Evolutionary conservation across 176 grass and related monocot genomes (phyloP).

Genomic region (Oryza meridionalis): DNA sequence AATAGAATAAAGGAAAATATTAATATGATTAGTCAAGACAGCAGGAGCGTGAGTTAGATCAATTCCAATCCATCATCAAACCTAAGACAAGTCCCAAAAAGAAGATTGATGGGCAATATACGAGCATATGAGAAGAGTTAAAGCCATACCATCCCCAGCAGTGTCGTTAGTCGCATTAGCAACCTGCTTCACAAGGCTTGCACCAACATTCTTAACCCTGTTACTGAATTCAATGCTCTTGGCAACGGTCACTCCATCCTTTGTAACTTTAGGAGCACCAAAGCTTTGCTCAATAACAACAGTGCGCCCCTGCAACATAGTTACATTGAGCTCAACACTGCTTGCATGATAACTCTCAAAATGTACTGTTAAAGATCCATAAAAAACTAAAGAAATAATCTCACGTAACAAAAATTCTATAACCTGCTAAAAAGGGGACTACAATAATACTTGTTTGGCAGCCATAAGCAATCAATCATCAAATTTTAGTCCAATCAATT

Average conservation of each 20-base stretch:
- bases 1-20: not conserved
- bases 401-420: not conserved
- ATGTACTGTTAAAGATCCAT: not conserved
- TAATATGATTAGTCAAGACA: conserved; percentile 13
- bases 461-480: no score
- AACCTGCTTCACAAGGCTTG: conserved; percentile 85
- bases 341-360: not conserved
- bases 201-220: conserved; percentile 71
- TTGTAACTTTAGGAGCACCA: conserved; percentile 83
- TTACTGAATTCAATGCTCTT: conserved; percentile 86
- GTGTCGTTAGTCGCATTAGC: conserved; percentile 78
- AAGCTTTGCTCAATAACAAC: conserved; percentile 85
- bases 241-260: conserved; percentile 80
- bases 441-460: not conserved
- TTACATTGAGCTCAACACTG: conserved; percentile 1
- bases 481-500: no score
- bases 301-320: conserved; percentile 60
- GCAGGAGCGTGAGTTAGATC: not conserved
- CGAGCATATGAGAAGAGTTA: not conserved
- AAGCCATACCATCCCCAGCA: conserved; percentile 72
- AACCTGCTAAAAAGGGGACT: not conserved
- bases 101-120: not conserved
- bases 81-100: no score
- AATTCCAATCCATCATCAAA: not conserved
- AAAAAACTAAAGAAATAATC: not conserved